Evolutionary conservation across 805 yeast species (phyloP).

Genomic region (Brettanomyces naardenensis): DNA sequence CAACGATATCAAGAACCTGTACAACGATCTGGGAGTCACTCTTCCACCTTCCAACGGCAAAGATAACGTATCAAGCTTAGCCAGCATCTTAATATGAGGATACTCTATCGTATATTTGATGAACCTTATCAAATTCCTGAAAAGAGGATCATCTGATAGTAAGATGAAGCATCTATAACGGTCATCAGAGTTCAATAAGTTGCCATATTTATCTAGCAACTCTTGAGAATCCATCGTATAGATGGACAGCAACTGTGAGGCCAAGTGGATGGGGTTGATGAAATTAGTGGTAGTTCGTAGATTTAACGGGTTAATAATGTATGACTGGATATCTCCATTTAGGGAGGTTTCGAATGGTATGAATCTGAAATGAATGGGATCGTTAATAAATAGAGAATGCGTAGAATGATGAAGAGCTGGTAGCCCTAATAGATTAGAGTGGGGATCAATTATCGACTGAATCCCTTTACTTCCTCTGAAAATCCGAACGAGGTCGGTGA

Average conservation of each 20-base stretch:
- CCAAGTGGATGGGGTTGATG: slow-evolving; percentile 18
- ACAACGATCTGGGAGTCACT: slow-evolving; percentile 10
- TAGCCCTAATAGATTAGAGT: slow-evolving; percentile 7
- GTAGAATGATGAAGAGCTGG: slow-evolving; percentile 13
- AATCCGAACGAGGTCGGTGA: background rate
- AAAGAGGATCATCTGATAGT: slow-evolving; percentile 4
- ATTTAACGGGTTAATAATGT: slow-evolving; percentile 16
- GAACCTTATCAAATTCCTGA: slow-evolving; percentile 16
- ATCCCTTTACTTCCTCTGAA: slow-evolving; percentile 6
- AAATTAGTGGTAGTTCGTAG: slow-evolving; percentile 12
- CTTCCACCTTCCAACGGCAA: slow-evolving; percentile 1
- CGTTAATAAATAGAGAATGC: slow-evolving; percentile 17
- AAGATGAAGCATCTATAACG: slow-evolving; percentile 2
- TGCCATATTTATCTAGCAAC: slow-evolving; percentile 4
- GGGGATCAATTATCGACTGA: slow-evolving; percentile 6
- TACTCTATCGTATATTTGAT: slow-evolving; percentile 24
- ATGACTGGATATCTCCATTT: slow-evolving; percentile 11
- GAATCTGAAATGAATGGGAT: slow-evolving; percentile 21
- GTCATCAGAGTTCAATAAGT: background rate
- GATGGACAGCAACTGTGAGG: slow-evolving; percentile 11
- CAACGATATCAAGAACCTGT: slow-evolving; percentile 8
- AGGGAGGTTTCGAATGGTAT: background rate
- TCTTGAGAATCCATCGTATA: slow-evolving; percentile 5
- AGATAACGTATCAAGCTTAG: slow-evolving; percentile 11
- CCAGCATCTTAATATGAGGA: slow-evolving; percentile 22